phyloP scores from a whole-genome alignment of 805 yeast species.

The Candida khao-thaluensis region DNA sequence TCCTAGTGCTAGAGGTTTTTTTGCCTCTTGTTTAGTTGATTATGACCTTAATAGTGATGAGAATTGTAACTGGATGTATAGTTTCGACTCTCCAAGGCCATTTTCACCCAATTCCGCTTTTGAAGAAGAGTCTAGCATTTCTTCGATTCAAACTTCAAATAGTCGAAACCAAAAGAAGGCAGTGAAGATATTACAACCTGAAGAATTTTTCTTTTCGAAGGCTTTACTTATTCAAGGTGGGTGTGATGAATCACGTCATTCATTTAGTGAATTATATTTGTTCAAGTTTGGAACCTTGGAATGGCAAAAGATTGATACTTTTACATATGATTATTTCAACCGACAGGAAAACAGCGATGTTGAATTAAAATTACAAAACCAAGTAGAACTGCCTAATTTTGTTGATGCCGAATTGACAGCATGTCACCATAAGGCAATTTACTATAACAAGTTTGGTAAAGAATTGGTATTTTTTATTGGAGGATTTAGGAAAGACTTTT shows the following conservation, averaged over 20 bases:
- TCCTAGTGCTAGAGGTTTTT: slow-evolving; percentile 42
- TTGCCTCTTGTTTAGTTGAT: slow-evolving; percentile 33
- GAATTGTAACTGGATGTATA: slow-evolving; percentile 19
- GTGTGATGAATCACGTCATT: slow-evolving; percentile 26
- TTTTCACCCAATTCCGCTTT: slow-evolving; percentile 14
- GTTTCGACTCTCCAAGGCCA: slow-evolving; percentile 5
- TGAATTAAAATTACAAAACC: slow-evolving; percentile 22
- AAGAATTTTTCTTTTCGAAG: slow-evolving; percentile 25
- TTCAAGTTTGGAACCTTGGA: slow-evolving; percentile 32
- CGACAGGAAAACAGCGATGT: slow-evolving; percentile 30
- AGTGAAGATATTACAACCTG: slow-evolving; percentile 12
- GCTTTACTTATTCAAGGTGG: slow-evolving; percentile 43
- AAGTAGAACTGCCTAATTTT: slow-evolving; percentile 25
- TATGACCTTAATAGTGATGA: slow-evolving; percentile 18
- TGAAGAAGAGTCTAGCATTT: slow-evolving; percentile 14
- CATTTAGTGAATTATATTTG: slow-evolving; percentile 33
- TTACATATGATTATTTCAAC: slow-evolving; percentile 35
- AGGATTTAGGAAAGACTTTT: slow-evolving; percentile 38
- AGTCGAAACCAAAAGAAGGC: slow-evolving; percentile 8
- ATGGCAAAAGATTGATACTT: slow-evolving; percentile 36
- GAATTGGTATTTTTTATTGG: slow-evolving; percentile 40
- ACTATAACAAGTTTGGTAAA: slow-evolving; percentile 30
- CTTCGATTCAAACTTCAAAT: slow-evolving; percentile 15
- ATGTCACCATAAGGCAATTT: slow-evolving; percentile 40
- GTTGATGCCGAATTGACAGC: slow-evolving; percentile 42